These are phyloP conservation scores for Cystobasidium pallidum DNA, from an alignment of 1,284 basidiomycete species.

Conservation along the genomic window DNA sequence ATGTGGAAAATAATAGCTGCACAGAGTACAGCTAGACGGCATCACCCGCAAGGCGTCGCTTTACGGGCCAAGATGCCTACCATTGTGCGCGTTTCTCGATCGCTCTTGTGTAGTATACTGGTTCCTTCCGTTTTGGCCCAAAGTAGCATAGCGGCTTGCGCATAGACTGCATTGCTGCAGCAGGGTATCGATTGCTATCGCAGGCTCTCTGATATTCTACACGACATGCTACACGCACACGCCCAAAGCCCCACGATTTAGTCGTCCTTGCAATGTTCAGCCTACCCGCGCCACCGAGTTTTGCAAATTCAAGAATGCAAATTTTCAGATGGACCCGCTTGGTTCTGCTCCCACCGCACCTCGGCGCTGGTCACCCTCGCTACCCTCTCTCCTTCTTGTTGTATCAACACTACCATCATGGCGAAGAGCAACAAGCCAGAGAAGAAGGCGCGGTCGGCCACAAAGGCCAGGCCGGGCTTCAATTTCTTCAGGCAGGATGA, in stretches of 20 bases:
- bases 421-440: constrained; percentile 3
- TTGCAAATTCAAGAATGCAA: neutral
- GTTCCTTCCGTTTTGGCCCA: constrained; percentile 7
- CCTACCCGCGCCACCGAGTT: neutral
- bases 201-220: too few relatives aligned
- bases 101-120: neutral
- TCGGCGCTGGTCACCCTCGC: constrained; percentile 12
- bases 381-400: constrained; percentile 5
- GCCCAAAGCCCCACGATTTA: too few relatives aligned
- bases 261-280: too few relatives aligned
- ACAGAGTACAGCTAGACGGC: too few relatives aligned
- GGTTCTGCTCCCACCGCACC: constrained; percentile 21
- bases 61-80: neutral
- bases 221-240: too few relatives aligned
- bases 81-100: neutral
- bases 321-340: neutral
- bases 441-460: constrained; percentile 26
- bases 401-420: constrained; percentile 15
- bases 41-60: neutral
- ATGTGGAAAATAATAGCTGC: too few relatives aligned
- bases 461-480: constrained; percentile 25
- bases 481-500: constrained; percentile 53
- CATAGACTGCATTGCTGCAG: too few relatives aligned
- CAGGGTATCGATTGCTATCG: too few relatives aligned
- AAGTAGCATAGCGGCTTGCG: too few relatives aligned